Evolutionary conservation across 495 filamentous ascomycete genomes (phyloP), one percentile per base, ranked within the genome.

Genomic region (Rostrohypoxylon terebratum): DNA sequence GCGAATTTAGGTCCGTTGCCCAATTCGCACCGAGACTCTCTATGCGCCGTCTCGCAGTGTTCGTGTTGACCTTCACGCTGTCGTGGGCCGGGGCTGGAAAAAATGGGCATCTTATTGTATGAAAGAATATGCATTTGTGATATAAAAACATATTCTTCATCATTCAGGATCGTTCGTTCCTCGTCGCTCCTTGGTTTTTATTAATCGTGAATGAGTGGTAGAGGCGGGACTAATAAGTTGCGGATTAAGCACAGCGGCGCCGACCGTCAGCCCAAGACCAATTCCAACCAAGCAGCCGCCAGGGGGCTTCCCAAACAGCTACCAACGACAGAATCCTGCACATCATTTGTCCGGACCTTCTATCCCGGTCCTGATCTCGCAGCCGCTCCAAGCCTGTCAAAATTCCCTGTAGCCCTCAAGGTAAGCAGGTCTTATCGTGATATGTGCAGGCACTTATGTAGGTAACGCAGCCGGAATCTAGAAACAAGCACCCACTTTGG

Each of bases 241-340:
- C 4, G 34, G 28, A 55, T 20, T 55, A 14, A 36, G 31, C 31
- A 55, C 28, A 40, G 38, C 68, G 69, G 69, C 59, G 64, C 70
- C 70, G 70, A 65, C 70, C 70, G 70, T n/a, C 28, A 44, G 59
- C 42, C 18, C 45, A 68, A 25, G n/a, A 53, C 38, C 9, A 47
- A 60, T 45, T 42, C 21, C 23, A 44, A 47, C 33, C 40, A 58
- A 57, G 65, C 55, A 23, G 16, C 50, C 28, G 38, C 33, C 40
- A 58, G 62, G 65, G 60, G 34, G 16, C 50, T 38, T 31, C 53
- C 38, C 34, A 48, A 18, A 16, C 59, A 14, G 33, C 42, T 42
- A 51, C n/a, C 44, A 47, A 33, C 23, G 10, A 23, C 13, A 53
- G 13, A 53, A 31, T 36, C 60, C 45, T 68, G 6, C 42, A 45